Evolutionary conservation across 2,329 filamentous ascomycete genomes (phyloP).

Genomic region (Aspergillus floridensis): DNA sequence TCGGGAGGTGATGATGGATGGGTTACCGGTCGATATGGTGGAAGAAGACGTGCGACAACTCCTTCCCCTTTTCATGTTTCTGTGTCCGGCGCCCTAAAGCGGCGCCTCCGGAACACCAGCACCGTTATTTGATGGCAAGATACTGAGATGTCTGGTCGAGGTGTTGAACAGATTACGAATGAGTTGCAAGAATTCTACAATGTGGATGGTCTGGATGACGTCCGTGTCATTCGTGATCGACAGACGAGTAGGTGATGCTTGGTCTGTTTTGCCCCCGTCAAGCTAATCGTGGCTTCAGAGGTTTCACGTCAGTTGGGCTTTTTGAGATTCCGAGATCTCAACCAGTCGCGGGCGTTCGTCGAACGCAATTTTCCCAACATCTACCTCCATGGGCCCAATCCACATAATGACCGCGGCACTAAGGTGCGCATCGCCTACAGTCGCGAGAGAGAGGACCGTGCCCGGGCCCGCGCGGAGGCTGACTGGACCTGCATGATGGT

Average conservation of each 20-base stretch:
- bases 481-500: slow-evolving; percentile 59
- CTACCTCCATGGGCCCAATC: slow-evolving; percentile 47
- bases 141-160: slow-evolving; percentile 42
- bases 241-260: slow-evolving; percentile 50
- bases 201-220: slow-evolving; percentile 54
- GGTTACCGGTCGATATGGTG: slow-evolving; percentile 48
- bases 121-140: slow-evolving; percentile 28
- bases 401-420: slow-evolving; percentile 41
- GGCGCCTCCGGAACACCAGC: slow-evolving; percentile 15
- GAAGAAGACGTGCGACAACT: slow-evolving; percentile 51
- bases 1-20: slow-evolving; percentile 52
- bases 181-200: slow-evolving; percentile 54
- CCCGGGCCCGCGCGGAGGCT: slow-evolving; percentile 48
- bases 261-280: not conserved
- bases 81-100: slow-evolving; percentile 14
- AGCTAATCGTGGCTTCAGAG: slow-evolving; percentile 37
- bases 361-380: slow-evolving; percentile 52
- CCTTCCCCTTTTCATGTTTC: slow-evolving; percentile 26
- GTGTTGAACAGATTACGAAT: slow-evolving; percentile 52
- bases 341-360: slow-evolving; percentile 53
- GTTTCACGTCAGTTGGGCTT: slow-evolving; percentile 57
- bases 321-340: slow-evolving; percentile 51
- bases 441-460: slow-evolving; percentile 52
- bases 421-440: slow-evolving; percentile 54
- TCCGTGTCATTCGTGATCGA: slow-evolving; percentile 58